phyloP scores from a whole-genome alignment of 164 flowering plant genomes.

The Sedum album region DNA sequence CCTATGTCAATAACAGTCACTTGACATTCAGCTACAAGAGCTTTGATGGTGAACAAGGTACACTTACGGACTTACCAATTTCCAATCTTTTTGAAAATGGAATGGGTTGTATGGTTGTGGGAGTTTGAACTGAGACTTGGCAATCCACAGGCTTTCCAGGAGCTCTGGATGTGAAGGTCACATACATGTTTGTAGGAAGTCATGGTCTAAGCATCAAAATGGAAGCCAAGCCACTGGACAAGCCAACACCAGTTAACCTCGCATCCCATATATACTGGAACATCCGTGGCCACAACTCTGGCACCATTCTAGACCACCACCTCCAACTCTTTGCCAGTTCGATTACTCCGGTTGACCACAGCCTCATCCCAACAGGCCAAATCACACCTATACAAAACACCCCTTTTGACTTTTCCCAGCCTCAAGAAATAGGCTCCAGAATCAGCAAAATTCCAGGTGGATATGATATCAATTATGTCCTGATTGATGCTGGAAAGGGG shows the following conservation, averaged over 20 bases:
- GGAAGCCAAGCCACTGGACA: slow-evolving; percentile 24
- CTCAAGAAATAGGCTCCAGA: slow-evolving; percentile 14
- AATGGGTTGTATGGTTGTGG: neutral
- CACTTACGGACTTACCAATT: neutral
- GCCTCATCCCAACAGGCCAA: slow-evolving; percentile 67
- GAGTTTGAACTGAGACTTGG: neutral
- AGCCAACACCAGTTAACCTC: slow-evolving; percentile 29
- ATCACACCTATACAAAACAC: slow-evolving; percentile 35
- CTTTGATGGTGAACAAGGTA: slow-evolving; percentile 45
- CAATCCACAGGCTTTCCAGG: slow-evolving; percentile 27
- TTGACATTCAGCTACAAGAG: slow-evolving; percentile 33
- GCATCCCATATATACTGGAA: slow-evolving; percentile 34
- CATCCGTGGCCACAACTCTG: slow-evolving; percentile 20
- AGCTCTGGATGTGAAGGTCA: slow-evolving; percentile 18
- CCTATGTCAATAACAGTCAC: slow-evolving; percentile 18
- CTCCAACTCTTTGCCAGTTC: slow-evolving; percentile 30
- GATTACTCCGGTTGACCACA: slow-evolving; percentile 40
- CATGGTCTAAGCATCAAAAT: slow-evolving; percentile 25
- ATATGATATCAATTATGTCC: slow-evolving; percentile 36
- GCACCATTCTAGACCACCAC: slow-evolving; percentile 16
- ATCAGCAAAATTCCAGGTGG: slow-evolving; percentile 21
- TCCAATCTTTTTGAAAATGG: too few species aligned
- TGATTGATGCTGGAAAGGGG: neutral
- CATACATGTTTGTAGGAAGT: slow-evolving; percentile 20
- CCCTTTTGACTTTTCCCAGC: slow-evolving; percentile 38